These are phyloP conservation scores for Nepenthes mirabilis DNA, from an alignment of 148 eudicot species.

Conservation along the genomic window DNA sequence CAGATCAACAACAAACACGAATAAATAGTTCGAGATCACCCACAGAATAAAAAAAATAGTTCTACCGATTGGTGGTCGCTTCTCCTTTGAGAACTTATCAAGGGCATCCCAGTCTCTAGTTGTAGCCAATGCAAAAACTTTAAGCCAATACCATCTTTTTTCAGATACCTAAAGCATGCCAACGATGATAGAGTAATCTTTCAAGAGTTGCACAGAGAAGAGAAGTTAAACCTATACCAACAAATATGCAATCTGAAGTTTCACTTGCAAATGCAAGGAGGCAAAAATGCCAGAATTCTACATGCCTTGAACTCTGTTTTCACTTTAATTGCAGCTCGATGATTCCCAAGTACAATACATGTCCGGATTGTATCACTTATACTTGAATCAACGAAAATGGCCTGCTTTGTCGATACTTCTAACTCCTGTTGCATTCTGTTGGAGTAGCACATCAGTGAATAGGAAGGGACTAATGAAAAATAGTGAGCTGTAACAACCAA, in stretches of 20 bases:
- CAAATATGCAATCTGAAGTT: no score
- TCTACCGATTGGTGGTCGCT: slow-evolving; percentile 85
- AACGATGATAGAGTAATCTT: slow-evolving; percentile 3
- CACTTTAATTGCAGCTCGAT: slow-evolving; percentile 77
- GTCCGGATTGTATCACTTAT: slow-evolving; percentile 97
- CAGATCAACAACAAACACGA: neutral
- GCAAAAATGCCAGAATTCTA: neutral
- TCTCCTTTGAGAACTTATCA: slow-evolving; percentile 96
- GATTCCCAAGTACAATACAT: slow-evolving; percentile 91
- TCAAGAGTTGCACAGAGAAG: neutral
- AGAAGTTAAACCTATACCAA: no score
- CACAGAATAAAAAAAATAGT: neutral
- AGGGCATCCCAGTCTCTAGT: slow-evolving; percentile 91
- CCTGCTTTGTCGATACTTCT: slow-evolving; percentile 84
- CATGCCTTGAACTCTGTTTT: slow-evolving; percentile 85
- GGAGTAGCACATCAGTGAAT: slow-evolving; percentile 1
- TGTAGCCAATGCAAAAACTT: slow-evolving; percentile 93
- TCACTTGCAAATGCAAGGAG: neutral
- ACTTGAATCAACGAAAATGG: slow-evolving; percentile 94
- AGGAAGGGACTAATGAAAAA: neutral
- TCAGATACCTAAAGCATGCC: slow-evolving; percentile 65
- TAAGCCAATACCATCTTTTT: slow-evolving; percentile 98
- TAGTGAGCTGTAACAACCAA: neutral
- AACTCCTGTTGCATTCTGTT: slow-evolving; percentile 85
- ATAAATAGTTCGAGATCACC: neutral